Evolutionary conservation across 345 rosid genomes (phyloP), one percentile per base, ranked within the genome.

Genomic region (Boechera divaricarpa): DNA sequence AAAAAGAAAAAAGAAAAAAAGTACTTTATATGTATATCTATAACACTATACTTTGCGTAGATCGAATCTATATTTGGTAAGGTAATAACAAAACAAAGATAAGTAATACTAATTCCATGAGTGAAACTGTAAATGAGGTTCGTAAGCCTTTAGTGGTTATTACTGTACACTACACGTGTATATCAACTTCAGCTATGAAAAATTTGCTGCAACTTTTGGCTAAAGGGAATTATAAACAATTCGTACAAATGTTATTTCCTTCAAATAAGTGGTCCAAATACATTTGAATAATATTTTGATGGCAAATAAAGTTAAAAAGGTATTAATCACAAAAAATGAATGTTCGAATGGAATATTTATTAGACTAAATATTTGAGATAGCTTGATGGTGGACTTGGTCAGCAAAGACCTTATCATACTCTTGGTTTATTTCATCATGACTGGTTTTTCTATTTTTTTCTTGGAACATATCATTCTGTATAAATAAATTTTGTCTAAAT

Each of bases 341-440:
- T 55, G 59, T 70, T 70, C 9, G 35, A 70, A 56, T 63, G 67
- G 54, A 77, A 77, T 63, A 48, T 70, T 11, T 0, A 54, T 63
- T 42, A 54, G 67, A 63, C 67, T 56, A 39, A 29, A 44, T 10
- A 39, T 3, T 55, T 52, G 59, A 26, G 61, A 64, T 70, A 35
- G 31, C 16, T 36, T 69, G 42, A 54, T 45, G 4, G 60, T 77
- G 53, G 80, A 77, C 80, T 77, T 28, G 67, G 80, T 77, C 80
- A 63, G 71, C 71, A 33, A 5, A 62, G 7, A 76, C 70, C 70
- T 70, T 63, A 18, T 54, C 75, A 62, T 15, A 51, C 79, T 68
- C 62, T 75, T 39, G 8, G 1, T 54, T 0, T 16, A 59, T 39
- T 48, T 8, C 33, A 58, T 58, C 13, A n/a, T 29, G 35, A 51